A percentile compares a stretch with the other conserved stretches of the same genome.
Conservation (phyloP, 192 early-diverging fungal species). For the Umbelopsis sp. region DNA sequence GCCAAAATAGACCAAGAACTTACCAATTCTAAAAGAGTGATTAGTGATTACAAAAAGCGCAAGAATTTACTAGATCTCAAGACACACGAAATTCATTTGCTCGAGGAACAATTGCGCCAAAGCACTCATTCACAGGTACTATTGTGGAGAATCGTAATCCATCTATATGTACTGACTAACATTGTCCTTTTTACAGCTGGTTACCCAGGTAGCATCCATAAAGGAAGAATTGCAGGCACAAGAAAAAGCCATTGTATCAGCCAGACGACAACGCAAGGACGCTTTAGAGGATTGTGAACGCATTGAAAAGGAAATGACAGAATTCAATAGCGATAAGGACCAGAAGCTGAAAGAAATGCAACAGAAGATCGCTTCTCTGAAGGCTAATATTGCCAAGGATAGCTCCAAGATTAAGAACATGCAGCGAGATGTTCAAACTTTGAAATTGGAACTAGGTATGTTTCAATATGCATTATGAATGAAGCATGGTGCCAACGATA, state of each 20-base stretch:
- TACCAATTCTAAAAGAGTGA: conserved; percentile 52
- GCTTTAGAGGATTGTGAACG: conserved; percentile 54
- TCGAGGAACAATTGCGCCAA: conserved; percentile 76
- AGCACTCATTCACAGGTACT: conserved; percentile 73
- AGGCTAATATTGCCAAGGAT: conserved; percentile 61
- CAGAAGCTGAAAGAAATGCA: conserved; percentile 85
- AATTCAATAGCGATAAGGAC: conserved; percentile 86
- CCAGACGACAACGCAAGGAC: conserved; percentile 48
- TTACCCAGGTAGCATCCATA: conserved; percentile 58
- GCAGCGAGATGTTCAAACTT: conserved; percentile 65
- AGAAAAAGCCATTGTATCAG: conserved; percentile 39
- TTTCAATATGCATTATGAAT: conserved; percentile 16
- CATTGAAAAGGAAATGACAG: conserved; percentile 87
- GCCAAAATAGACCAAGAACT: conserved; percentile 57
- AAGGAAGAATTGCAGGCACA: conserved; percentile 55
- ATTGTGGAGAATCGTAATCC: neutral
- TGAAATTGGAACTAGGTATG: conserved; percentile 68
- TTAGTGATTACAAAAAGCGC: conserved; percentile 57
- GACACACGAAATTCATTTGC: conserved; percentile 72
- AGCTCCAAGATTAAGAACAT: conserved; percentile 57
- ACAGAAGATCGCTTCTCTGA: conserved; percentile 66
- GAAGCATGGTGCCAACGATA: neutral
- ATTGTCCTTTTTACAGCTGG: conserved; percentile 31
- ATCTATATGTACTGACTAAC: neutral
- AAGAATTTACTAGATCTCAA: conserved; percentile 74